Evolutionary conservation across 1,139 yeast species (phyloP), one percentile per base, ranked within the genome.

Genomic region (Taphrina populina): DNA sequence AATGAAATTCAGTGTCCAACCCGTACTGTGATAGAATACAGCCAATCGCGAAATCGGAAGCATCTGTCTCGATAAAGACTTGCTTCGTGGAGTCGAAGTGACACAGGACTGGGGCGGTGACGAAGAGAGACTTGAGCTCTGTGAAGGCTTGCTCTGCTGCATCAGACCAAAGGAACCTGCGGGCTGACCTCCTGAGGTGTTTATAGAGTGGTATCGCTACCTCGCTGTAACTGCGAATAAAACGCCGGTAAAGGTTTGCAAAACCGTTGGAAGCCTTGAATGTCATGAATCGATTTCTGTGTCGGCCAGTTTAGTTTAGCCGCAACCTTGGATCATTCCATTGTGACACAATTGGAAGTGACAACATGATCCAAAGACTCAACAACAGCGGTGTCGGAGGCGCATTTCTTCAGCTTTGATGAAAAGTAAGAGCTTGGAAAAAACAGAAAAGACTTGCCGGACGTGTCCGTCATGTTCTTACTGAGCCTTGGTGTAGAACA

Each of bases 401-500:
- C 30, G 11, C 30, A 27, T 20, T 43, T 43, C 1, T 24, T 43
- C n/a, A 15, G 8, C 4, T 39, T 19, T 11, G 11, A 11, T 2
- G 11, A 34, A n/a, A 39, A 6, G 27, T 30, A 27, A 2, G 41
- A 24, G 8, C 30, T 21, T 1, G 10, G 52, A 4, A 43, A 17
- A 4, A n/a, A 17, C 3, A 10, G 11, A 1, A 29, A 11, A n/a
- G n/a, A 29, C 40, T 5, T 26, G 26, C 21, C 41, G 10, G 2
- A 43, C 49, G n/a, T 43, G 44, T 1, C 17, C 20, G 23, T 7
- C 47, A 43, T 43, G 49, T 3, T 19, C 17, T 17, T 11, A 17
- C 21, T 15, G 19, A 15, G 44, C 13, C n/a, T 29, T 17, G 10
- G 21, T 3, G 45, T 59, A 65, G n/a, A 66, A 61, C 20, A 67